Conservation (phyloP, 768 basidiomycete genomes). For the Hebeloma cylindrosporum region DNA sequence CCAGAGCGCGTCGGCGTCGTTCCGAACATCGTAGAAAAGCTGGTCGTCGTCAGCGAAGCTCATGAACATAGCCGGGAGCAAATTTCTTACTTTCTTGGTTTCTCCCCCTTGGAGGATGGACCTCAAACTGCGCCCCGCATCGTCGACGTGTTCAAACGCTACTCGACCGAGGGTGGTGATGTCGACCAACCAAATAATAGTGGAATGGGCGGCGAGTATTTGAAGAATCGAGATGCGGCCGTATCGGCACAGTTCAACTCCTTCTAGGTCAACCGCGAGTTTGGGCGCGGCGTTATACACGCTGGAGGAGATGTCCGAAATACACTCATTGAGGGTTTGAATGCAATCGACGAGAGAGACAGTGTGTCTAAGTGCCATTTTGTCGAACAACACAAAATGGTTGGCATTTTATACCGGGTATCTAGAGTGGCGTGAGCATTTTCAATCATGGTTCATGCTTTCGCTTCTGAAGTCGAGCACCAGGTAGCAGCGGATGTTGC, state of each 20-base stretch:
- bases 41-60: conserved; percentile 8
- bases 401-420: too few species aligned
- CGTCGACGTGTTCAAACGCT: conserved; percentile 29
- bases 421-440: too few species aligned
- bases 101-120: conserved; percentile 7
- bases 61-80: neutral
- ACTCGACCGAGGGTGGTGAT: conserved; percentile 27
- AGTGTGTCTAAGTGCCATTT: conserved; percentile 1
- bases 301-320: conserved; percentile 16
- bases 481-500: too few species aligned
- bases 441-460: too few species aligned
- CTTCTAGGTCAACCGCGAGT: conserved; percentile 38
- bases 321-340: conserved; percentile 13
- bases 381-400: too few species aligned
- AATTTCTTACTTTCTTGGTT: conserved; percentile 11
- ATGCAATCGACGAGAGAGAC: conserved; percentile 18
- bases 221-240: conserved; percentile 33
- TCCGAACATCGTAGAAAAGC: conserved; percentile 38
- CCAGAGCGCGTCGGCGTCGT: conserved; percentile 34
- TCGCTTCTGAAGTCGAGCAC: too few species aligned
- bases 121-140: conserved; percentile 18
- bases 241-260: conserved; percentile 31
- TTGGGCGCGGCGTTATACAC: neutral
- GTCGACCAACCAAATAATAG: conserved; percentile 36
- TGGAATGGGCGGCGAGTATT: conserved; percentile 24